These are phyloP conservation scores for Bipolaris bicolor DNA, from an alignment of 2,329 filamentous ascomycete species.

Conservation along the genomic window DNA sequence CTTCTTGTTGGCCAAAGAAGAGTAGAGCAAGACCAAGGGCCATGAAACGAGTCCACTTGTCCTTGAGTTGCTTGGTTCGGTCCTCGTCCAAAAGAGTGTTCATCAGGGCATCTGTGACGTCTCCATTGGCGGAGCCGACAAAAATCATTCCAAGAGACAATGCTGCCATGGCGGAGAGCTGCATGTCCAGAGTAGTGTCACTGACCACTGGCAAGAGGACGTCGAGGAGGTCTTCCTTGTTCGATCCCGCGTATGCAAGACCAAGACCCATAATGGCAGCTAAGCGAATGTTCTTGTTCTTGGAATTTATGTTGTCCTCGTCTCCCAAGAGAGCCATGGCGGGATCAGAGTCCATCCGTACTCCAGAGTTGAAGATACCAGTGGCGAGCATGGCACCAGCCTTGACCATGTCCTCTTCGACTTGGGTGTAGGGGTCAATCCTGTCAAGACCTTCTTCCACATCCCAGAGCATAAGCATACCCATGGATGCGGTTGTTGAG, in stretches of 20 bases:
- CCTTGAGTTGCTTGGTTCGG: conserved; percentile 84
- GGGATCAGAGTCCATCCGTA: conserved; percentile 86
- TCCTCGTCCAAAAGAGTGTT: conserved; percentile 94
- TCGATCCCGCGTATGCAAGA: conserved; percentile 90
- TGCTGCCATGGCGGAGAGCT: conserved; percentile 94
- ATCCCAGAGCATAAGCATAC: conserved; percentile 91
- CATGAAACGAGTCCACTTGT: conserved; percentile 98
- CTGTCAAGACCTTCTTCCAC: conserved; percentile 90
- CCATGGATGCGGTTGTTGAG: conserved; percentile 91
- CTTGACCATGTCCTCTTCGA: conserved; percentile 80
- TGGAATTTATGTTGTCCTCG: conserved; percentile 75
- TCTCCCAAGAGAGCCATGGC: conserved; percentile 87
- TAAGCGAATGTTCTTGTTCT: conserved; percentile 77
- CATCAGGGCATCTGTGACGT: conserved; percentile 90
- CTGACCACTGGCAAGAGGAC: conserved; percentile 84
- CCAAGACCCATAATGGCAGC: conserved; percentile 96
- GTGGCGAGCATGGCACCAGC: conserved; percentile 92
- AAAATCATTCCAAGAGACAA: conserved; percentile 89
- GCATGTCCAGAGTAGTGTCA: conserved; percentile 87
- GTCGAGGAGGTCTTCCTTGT: conserved; percentile 87
- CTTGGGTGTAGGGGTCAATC: conserved; percentile 93
- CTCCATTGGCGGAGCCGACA: conserved; percentile 88
- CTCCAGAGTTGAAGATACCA: conserved; percentile 93
- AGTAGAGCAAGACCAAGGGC: conserved; percentile 90
- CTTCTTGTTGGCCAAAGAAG: conserved; percentile 96